These are phyloP conservation scores for Xylaria flabelliformis DNA, from an alignment of 495 filamentous ascomycete species.

Conservation along the genomic window DNA sequence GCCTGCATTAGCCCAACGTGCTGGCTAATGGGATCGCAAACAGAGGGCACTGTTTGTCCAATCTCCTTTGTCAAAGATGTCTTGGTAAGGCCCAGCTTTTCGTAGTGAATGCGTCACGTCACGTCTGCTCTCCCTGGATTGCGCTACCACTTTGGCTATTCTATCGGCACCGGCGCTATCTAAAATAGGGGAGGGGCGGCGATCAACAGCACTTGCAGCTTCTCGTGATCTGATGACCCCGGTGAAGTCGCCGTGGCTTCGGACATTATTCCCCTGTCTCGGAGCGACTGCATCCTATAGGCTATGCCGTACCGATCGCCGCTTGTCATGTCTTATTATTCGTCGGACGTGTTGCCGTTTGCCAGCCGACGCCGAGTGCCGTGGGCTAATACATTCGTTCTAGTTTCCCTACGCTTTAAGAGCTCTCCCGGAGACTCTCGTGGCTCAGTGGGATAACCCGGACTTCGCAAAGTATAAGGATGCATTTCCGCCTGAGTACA, in stretches of 20 bases:
- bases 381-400: constrained; percentile 33
- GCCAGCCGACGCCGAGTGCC: background rate
- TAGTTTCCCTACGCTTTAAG: constrained; percentile 75
- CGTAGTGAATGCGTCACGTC: constrained; percentile 1
- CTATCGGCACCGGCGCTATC: constrained; percentile 16
- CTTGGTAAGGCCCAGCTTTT: constrained; percentile 58
- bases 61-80: constrained; percentile 76
- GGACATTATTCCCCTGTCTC: constrained; percentile 18
- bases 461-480: constrained; percentile 63
- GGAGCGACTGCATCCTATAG: constrained; percentile 10
- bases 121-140: constrained; percentile 19
- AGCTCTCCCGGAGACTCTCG: constrained; percentile 62
- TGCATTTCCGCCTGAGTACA: constrained; percentile 67
- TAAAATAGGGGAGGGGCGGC: background rate
- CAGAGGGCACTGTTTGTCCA: constrained; percentile 74
- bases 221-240: constrained; percentile 12
- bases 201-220: constrained; percentile 11
- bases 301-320: constrained; percentile 15
- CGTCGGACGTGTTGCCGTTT: background rate
- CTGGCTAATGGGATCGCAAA: constrained; percentile 48
- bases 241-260: constrained; percentile 8
- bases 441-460: constrained; percentile 64
- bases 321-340: constrained; percentile 13
- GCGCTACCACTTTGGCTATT: background rate
- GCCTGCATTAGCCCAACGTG: constrained; percentile 41